Evolutionary conservation across 768 basidiomycete species (phyloP).

Genomic region (Suillus fuscotomentosus): DNA sequence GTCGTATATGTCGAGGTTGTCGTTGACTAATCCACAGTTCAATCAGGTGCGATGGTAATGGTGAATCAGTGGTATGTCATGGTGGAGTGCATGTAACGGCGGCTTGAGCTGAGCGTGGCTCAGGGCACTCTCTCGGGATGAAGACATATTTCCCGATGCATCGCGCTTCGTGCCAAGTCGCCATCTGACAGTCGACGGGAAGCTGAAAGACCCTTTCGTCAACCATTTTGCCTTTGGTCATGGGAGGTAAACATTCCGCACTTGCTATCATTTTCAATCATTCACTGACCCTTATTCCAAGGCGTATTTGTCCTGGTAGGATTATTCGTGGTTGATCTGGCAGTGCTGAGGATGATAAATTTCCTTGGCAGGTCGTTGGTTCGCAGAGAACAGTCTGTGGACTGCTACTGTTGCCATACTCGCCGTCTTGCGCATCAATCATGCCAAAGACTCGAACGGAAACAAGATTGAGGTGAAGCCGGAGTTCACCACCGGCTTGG

Average conservation of each 20-base stretch:
- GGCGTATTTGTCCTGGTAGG: conserved; percentile 1
- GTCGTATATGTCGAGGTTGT: not conserved
- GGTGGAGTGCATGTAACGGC: too few relatives aligned
- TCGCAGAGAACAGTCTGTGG: not conserved
- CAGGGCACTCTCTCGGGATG: conserved; percentile 3
- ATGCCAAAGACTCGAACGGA: not conserved
- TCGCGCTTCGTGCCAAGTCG: not conserved
- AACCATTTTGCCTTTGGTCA: not conserved
- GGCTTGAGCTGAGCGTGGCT: not conserved
- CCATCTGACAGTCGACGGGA: not conserved
- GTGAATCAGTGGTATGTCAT: not conserved
- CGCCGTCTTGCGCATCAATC: not conserved
- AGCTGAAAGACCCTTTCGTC: not conserved
- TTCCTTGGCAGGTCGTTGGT: not conserved
- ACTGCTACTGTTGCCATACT: not conserved
- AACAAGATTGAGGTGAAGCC: not conserved
- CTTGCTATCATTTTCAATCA: not conserved
- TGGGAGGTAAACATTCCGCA: not conserved
- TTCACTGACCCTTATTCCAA: not conserved
- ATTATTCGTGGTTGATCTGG: not conserved
- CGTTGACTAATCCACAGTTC: not conserved
- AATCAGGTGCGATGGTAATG: not conserved
- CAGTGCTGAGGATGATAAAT: not conserved
- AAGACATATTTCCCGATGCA: not conserved
- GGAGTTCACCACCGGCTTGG: not conserved